Base-by-base conservation (phyloP, 805 yeast genomes). In the Teunomyces kruisii region DNA sequence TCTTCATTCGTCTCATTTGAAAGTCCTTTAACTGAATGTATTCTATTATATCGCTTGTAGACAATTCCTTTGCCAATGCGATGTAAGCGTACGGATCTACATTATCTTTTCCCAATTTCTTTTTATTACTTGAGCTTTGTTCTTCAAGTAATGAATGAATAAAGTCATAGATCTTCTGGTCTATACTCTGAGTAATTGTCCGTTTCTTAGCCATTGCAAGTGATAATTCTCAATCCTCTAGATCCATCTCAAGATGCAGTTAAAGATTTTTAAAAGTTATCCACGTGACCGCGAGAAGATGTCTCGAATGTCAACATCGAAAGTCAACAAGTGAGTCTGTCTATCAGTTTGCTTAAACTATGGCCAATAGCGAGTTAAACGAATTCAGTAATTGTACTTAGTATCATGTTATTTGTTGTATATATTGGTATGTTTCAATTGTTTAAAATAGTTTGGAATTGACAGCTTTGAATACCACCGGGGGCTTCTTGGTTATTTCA, bases 1-100 rank as follows among this genome's bases (percentile, higher is more conserved):
- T 80, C 61, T 90, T 91, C 54, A 83, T 80, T 47, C 97, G 70
- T 46, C 79, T 76, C 54, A 90, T 69, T 27, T 84, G 78, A 31
- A 81, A 67, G 50, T 89, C 96, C 40, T 82, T 80, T 27, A 72
- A 62, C 55, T 85, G 88, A 12, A 82, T 81, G 47, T 74, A 82
- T 8, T 74, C 68, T n/a, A 81, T 55, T 2, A 83, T 75, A 44
- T 84, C 86, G 6, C 67, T 51, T 2, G 68, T 57, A 8, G 65
- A 70, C 40, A 86, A 63, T 51, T 85, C 86, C 52, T 75, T 74
- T 1, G 90, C 94, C 24, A 83, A 67, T 3, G 83, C 86, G 42
- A 83, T 71, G 42, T 64, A 65, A 2, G 64, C 64, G 32, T 69
- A 62, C 28, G 74, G 72, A 40, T 72, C 74, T 2, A 58, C 60